Base-by-base conservation (phyloP, 2,329 filamentous ascomycete species). In the Bipolaris zeicola region DNA sequence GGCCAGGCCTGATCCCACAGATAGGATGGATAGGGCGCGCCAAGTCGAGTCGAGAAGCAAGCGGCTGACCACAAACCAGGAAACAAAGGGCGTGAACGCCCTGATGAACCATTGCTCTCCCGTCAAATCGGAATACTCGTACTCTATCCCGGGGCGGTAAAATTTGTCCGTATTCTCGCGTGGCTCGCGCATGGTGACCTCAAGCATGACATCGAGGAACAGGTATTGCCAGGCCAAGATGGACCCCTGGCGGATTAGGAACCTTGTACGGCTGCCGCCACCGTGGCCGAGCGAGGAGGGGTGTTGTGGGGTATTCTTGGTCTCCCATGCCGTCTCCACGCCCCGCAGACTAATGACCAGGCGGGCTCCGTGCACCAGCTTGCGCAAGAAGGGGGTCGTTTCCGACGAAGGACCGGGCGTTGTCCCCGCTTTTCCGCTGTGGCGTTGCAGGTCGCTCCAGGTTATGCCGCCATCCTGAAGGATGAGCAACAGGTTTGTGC, bases 191-290 rank as follows among this genome's bases (percentile, higher is more conserved):
- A 47, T 47, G 26, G 44, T 47, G 28, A 47, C 26, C 31, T 47
- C 44, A 14, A 47, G 44, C 44, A 47, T 47, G 28, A 47, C 24
- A 28, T 34, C 26, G 28, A 47, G 44, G 26, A 47, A 47, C 44
- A 34, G n/a, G 28, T 47, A 47, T 14, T 47, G 44, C 44, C 44
- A 47, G 44, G 44, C 26, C 44, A 47, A 47, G 44, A 47, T 47
- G n/a, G 44, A 34, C 24, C 44, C 31, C 44, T 47, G 26, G 28
- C 26, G 44, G 14, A 47, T 47, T 28, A 47, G 26, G 26, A 47
- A 47, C 44, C 44, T 36, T 22, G 16, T 14, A 22, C 26, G 44
- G 44, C 26, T 47, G 44, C 44, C 44, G 13, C 44, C 44, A 13
- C 28, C 44, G 44, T 24, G 26, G 44, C 44, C 44, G 26, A 47